Conservation (phyloP, 2,329 filamentous ascomycete species). For the Monosporascus sp. region DNA sequence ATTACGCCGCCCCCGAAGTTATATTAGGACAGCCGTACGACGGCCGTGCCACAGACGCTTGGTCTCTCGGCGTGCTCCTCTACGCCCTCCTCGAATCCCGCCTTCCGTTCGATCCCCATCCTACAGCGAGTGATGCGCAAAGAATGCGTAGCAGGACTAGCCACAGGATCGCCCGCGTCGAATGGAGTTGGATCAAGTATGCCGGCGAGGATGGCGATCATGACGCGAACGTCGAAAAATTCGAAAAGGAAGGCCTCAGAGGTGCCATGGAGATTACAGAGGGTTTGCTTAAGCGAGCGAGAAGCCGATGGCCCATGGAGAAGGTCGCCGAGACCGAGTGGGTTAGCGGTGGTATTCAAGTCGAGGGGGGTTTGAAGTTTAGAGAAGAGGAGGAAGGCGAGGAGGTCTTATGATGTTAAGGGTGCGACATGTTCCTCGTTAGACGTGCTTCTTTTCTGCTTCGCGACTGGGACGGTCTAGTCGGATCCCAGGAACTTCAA, state of each 20-base stretch:
- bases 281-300: slow-evolving; percentile 74
- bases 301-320: slow-evolving; percentile 70
- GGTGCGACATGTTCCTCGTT: neutral
- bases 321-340: slow-evolving; percentile 70
- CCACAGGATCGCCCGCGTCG: slow-evolving; percentile 90
- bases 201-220: slow-evolving; percentile 83
- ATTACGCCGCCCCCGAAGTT: slow-evolving; percentile 95
- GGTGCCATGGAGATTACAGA: slow-evolving; percentile 81
- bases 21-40: slow-evolving; percentile 94
- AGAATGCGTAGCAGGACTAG: slow-evolving; percentile 77
- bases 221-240: slow-evolving; percentile 59
- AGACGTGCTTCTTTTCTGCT: neutral
- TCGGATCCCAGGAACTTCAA: too few species aligned
- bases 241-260: slow-evolving; percentile 59
- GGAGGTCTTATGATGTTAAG: slow-evolving; percentile 37
- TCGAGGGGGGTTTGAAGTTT: slow-evolving; percentile 58
- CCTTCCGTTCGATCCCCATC: slow-evolving; percentile 86
- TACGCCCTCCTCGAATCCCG: slow-evolving; percentile 93
- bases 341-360: slow-evolving; percentile 68
- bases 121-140: slow-evolving; percentile 70
- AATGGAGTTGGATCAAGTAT: slow-evolving; percentile 92
- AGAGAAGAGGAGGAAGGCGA: slow-evolving; percentile 55
- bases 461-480: too few species aligned
- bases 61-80: slow-evolving; percentile 88
- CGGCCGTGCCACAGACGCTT: slow-evolving; percentile 85